These are phyloP conservation scores for Incumbomyces delicatus DNA, from an alignment of 2,329 filamentous ascomycete genomes.

Conservation along the genomic window DNA sequence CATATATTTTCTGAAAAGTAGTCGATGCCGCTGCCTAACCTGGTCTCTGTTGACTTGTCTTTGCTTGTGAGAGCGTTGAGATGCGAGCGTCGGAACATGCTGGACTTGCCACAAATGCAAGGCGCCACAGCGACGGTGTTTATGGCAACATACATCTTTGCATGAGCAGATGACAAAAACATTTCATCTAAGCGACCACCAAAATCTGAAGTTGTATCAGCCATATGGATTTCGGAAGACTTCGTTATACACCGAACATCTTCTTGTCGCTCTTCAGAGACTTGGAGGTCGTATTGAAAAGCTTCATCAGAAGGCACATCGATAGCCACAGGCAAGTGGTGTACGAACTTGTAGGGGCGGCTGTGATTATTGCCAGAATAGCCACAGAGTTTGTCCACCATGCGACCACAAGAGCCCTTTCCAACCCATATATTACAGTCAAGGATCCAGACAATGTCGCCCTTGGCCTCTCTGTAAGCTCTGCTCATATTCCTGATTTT, in stretches of 20 bases:
- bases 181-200: slow-evolving; percentile 86
- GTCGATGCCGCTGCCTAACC: slow-evolving; percentile 56
- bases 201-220: slow-evolving; percentile 1
- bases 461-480: slow-evolving; percentile 77
- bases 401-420: slow-evolving; percentile 66
- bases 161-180: slow-evolving; percentile 87
- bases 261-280: not conserved
- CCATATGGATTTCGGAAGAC: not conserved
- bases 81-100: slow-evolving; percentile 94
- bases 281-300: not conserved
- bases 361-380: slow-evolving; percentile 38
- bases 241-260: not conserved
- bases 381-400: slow-evolving; percentile 81
- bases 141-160: slow-evolving; percentile 97
- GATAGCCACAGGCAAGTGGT: slow-evolving; percentile 59
- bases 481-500: slow-evolving; percentile 96
- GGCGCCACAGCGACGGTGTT: slow-evolving; percentile 85
- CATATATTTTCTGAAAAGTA: slow-evolving; percentile 95
- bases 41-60: slow-evolving; percentile 34
- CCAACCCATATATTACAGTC: slow-evolving; percentile 96
- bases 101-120: slow-evolving; percentile 92
- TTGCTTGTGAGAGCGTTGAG: slow-evolving; percentile 58
- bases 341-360: slow-evolving; percentile 77
- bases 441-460: slow-evolving; percentile 85
- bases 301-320: slow-evolving; percentile 3